These are phyloP conservation scores for Plasmodium sp. DNA, from an alignment of 169 alveolate species.

Conservation along the genomic window DNA sequence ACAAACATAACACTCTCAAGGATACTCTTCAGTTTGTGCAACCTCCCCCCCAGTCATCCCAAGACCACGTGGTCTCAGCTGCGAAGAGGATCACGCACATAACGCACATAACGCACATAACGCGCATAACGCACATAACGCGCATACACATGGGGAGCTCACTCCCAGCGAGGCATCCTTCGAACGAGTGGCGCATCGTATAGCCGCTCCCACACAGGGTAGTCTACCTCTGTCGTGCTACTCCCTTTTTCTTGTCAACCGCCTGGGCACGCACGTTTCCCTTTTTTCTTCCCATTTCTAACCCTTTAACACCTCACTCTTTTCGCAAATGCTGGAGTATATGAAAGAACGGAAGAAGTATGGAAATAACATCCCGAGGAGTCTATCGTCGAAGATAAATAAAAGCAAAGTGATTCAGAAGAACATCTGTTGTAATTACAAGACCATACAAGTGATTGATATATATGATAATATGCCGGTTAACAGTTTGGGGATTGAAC, in stretches of 20 bases:
- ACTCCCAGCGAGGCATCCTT: background rate
- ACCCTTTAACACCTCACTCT: background rate
- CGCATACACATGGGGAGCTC: background rate
- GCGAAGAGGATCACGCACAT: background rate
- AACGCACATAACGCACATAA: too few species aligned
- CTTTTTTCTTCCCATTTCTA: background rate
- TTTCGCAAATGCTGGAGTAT: slow-evolving; percentile 52
- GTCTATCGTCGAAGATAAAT: slow-evolving; percentile 62
- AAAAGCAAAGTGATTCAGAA: slow-evolving; percentile 50
- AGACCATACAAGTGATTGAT: slow-evolving; percentile 75
- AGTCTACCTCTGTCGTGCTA: background rate
- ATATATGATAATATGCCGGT: slow-evolving; percentile 78
- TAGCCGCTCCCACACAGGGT: background rate
- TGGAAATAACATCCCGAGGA: slow-evolving; percentile 60
- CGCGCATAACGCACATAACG: too few species aligned
- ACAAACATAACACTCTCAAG: background rate
- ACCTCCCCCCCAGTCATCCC: background rate
- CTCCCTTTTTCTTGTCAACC: background rate
- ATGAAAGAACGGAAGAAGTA: slow-evolving; percentile 65
- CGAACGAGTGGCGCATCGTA: background rate
- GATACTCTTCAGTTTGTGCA: background rate
- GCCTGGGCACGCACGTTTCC: background rate
- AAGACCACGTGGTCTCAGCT: background rate
- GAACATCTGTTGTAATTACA: slow-evolving; percentile 17
- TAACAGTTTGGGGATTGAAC: slow-evolving; percentile 70